Evolutionary conservation across 2,329 filamentous ascomycete genomes (phyloP), one percentile per base, ranked within the genome.

Genomic region (Dactylellina cionopaga): DNA sequence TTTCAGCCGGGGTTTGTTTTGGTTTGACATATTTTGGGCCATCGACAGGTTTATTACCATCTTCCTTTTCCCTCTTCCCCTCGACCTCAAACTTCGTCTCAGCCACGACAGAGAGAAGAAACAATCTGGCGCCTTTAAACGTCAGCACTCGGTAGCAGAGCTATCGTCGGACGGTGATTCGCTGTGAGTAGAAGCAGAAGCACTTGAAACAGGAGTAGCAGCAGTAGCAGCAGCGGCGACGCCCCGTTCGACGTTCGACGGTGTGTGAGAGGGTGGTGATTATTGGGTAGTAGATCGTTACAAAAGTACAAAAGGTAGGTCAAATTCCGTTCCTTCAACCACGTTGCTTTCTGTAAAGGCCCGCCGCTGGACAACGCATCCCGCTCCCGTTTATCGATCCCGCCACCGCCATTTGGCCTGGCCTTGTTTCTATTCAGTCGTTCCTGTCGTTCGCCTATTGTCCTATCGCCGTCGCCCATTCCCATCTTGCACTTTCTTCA

Each of bases 361-460:
- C 64, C 64, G 52, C 52, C 46, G 64, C 46, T 62, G 64, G 59
- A 58, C 66, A 71, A 71, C 66, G 58, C 66, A 71, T 64, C 66
- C 58, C 66, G 51, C 55, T 63, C 65, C 64, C 64, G 24, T 31
- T 47, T 37, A 55, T 19, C 43, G 44, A 54, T 24, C 64, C 64
- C 49, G 55, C 64, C 46, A 52, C 55, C 56, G 27, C 27, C 47
- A 55, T 65, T 65, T 55, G 11, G 35, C 29, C 39, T 35, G 13
- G 5, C 15, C 33, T 27, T 49, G 27, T 27, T 46, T 37, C 39
- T 54, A 25, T 47, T 41, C 24, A 25, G 10, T 41, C n/a, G n/a
- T 35, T 43, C 37, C 41, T 46, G 17, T 15, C 29, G 24, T 44
- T 51, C 56, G 31, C 58, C 52, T 55, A 60, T 52, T 29, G 29